phyloP scores from a whole-genome alignment of 441 rosid genomes.

The Arabidopsis hybrid region DNA sequence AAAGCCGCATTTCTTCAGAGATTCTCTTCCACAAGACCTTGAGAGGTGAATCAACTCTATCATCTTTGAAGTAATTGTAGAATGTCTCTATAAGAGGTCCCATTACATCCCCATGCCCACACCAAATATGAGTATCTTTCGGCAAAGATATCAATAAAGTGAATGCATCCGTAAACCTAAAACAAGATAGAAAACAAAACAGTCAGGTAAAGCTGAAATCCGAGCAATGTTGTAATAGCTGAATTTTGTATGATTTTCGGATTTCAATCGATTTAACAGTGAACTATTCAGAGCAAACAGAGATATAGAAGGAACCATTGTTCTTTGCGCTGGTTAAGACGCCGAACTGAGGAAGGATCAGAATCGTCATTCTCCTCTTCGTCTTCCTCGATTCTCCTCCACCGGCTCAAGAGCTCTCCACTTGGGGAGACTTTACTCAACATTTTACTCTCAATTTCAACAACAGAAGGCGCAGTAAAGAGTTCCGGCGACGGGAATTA shows the following conservation, averaged over 20 bases:
- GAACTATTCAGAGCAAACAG: conserved; percentile 19
- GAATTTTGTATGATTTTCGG: not conserved
- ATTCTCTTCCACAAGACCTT: conserved; percentile 81
- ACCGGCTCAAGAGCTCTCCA: conserved; percentile 67
- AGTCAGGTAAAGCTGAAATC: not conserved
- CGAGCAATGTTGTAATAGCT: conserved; percentile 4
- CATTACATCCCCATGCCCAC: conserved; percentile 84
- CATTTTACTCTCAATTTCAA: conserved; percentile 45
- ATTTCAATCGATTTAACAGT: not conserved
- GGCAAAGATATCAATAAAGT: conserved; percentile 73
- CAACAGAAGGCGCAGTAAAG: conserved; percentile 6
- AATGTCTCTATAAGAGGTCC: conserved; percentile 92
- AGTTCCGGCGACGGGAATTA: conserved; percentile 35
- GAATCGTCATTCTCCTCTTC: conserved; percentile 61
- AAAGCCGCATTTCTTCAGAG: conserved; percentile 73
- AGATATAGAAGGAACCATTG: conserved; percentile 61
- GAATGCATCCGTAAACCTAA: conserved; percentile 91
- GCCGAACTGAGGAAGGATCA: conserved; percentile 55
- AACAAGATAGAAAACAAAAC: conserved; percentile 11
- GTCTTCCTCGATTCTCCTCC: conserved; percentile 87
- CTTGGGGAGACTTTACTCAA: conserved; percentile 50
- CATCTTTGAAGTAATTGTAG: conserved; percentile 83
- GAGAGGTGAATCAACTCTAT: conserved; percentile 80
- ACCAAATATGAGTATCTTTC: conserved; percentile 87
- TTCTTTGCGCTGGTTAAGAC: conserved; percentile 78